phyloP scores from a whole-genome alignment of 2,329 filamentous ascomycete species.

The Pezizomycotina sp. region DNA sequence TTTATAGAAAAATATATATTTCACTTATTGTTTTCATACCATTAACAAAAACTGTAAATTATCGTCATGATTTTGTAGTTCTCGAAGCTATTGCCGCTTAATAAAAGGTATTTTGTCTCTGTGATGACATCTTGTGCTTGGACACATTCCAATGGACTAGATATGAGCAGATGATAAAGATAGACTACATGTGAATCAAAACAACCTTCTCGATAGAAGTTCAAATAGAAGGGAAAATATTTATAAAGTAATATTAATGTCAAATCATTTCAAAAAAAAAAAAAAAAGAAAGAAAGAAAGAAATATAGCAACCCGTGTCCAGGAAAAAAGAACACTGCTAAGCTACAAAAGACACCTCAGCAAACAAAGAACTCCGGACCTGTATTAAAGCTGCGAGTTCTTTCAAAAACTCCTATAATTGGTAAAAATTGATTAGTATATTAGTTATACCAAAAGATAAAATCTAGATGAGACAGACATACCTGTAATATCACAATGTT shows the following conservation, averaged over 20 bases:
- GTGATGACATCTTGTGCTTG: too few species aligned
- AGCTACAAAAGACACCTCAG: constrained; percentile 48
- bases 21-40: too few species aligned
- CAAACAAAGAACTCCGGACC: constrained; percentile 57
- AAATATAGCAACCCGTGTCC: constrained; percentile 2
- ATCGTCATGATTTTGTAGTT: too few species aligned
- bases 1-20: constrained; percentile 27
- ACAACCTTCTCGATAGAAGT: not conserved
- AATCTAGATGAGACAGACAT: constrained; percentile 6
- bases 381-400: constrained; percentile 61
- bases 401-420: constrained; percentile 47
- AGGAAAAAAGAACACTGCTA: constrained; percentile 8
- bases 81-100: too few species aligned
- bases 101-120: too few species aligned
- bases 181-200: not conserved
- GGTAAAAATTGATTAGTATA: not conserved
- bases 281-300: constrained; percentile 4
- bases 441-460: constrained; percentile 1
- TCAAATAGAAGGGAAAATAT: not conserved
- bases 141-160: too few species aligned
- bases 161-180: not conserved
- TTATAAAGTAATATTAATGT: not conserved
- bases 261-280: not conserved
- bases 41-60: too few species aligned
- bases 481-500: constrained; percentile 60